Evolutionary conservation across 1,139 yeast species (phyloP).

Genomic region (Yamadazyma pseudoaaseri): DNA sequence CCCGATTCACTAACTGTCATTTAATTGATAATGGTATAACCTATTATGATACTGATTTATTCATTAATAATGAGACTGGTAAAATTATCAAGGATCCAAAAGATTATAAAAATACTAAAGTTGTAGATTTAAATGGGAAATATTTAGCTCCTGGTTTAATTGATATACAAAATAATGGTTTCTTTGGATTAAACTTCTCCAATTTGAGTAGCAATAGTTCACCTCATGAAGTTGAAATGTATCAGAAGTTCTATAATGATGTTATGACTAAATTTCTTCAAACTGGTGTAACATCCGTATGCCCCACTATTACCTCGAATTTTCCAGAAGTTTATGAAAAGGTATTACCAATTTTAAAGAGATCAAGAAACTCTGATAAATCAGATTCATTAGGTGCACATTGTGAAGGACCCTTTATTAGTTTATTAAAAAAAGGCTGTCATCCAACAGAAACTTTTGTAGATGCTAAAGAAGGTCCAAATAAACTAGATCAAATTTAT

Average conservation of each 20-base stretch:
- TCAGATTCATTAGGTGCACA: constrained; percentile 65
- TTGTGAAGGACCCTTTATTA: constrained; percentile 63
- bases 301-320: constrained; percentile 63
- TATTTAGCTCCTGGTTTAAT: constrained; percentile 59
- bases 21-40: constrained; percentile 52
- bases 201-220: constrained; percentile 35
- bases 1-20: constrained; percentile 48
- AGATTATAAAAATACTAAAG: constrained; percentile 19
- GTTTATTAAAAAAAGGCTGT: constrained; percentile 57
- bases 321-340: constrained; percentile 52
- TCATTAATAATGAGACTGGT: constrained; percentile 44
- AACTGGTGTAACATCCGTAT: constrained; percentile 59
- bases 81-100: constrained; percentile 31
- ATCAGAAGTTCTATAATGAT: constrained; percentile 35
- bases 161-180: constrained; percentile 63
- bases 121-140: constrained; percentile 48
- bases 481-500: constrained; percentile 42
- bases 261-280: constrained; percentile 49
- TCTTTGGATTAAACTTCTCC: constrained; percentile 59
- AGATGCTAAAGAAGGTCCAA: constrained; percentile 40
- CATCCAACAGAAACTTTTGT: constrained; percentile 60
- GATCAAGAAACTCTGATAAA: constrained; percentile 32
- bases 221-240: constrained; percentile 30
- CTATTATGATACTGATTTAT: constrained; percentile 39
- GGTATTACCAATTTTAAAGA: constrained; percentile 48